A percentile compares a stretch with the other conserved stretches of the same genome.
These are phyloP conservation scores for Pseudocercospora fijiensis DNA, from an alignment of 2,329 filamentous ascomycete species.

Conservation along the genomic window DNA sequence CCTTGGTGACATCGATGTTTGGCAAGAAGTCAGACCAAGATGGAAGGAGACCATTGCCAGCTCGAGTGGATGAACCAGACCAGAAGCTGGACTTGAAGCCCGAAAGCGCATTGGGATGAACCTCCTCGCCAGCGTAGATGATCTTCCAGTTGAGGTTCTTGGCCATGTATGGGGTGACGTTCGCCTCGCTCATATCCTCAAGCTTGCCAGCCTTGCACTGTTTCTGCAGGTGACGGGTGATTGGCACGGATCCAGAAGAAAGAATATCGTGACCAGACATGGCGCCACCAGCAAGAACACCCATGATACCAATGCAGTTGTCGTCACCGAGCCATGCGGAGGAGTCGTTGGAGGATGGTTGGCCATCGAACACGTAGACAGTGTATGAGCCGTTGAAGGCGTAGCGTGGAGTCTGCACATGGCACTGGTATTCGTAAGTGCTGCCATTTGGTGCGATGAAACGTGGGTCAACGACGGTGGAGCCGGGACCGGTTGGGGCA, in stretches of 20 bases:
- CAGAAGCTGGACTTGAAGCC: slow-evolving; percentile 44
- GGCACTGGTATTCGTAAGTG: slow-evolving; percentile 67
- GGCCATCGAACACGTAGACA: slow-evolving; percentile 67
- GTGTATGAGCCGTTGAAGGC: slow-evolving; percentile 61
- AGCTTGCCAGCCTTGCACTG: slow-evolving; percentile 37
- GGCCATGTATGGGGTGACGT: slow-evolving; percentile 35
- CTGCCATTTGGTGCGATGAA: slow-evolving; percentile 41
- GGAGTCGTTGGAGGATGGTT: slow-evolving; percentile 43
- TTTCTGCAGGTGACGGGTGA: slow-evolving; percentile 45
- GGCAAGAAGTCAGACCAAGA: slow-evolving; percentile 29
- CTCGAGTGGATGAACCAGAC: slow-evolving; percentile 38
- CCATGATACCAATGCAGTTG: slow-evolving; percentile 61
- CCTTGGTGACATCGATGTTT: slow-evolving; percentile 29
- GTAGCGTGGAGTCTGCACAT: slow-evolving; percentile 61
- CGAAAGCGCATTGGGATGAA: slow-evolving; percentile 37
- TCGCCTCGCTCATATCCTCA: slow-evolving; percentile 28
- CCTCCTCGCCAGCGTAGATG: slow-evolving; percentile 35
- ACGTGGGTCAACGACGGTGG: slow-evolving; percentile 11
- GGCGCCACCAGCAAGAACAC: slow-evolving; percentile 42
- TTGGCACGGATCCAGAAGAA: slow-evolving; percentile 45
- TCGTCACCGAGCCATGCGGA: slow-evolving; percentile 52
- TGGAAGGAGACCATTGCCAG: slow-evolving; percentile 23
- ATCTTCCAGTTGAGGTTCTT: slow-evolving; percentile 40
- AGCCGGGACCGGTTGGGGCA: slow-evolving; percentile 3
- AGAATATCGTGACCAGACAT: slow-evolving; percentile 31